Base-by-base conservation (phyloP, 495 filamentous ascomycete genomes). In the Aspergillus bridgeri region DNA sequence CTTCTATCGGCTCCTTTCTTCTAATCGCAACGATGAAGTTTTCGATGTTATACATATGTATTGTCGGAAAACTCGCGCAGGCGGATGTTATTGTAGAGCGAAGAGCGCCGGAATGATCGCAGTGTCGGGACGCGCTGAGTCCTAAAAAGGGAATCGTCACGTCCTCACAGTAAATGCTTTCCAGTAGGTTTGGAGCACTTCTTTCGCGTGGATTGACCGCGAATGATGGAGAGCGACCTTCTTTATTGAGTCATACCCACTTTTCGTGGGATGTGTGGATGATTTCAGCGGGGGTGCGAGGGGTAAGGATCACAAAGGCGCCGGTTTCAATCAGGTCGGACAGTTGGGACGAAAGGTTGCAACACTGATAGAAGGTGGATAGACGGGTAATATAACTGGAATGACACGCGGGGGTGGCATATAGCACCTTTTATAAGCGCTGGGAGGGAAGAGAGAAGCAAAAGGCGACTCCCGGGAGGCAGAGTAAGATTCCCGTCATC, bases 401-500 rank as follows among this genome's bases (percentile, higher is more conserved):
- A 7, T 9, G 5, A 29, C 27, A 29, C 27, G 11, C 11, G 27
- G 27, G 27, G 27, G 27, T 29, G 27, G 27, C 27, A 9, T 1
- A 7, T 29, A 59, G 60, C 56, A 62, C 59, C 45, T 25, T 24
- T 33, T 18, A 55, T 38, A 9, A 60, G 64, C 64, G 65, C 57
- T 59, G 51, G 47, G 42, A 51, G 45, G 21, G 51, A 27, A 53
- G 44, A 60, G 53, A 51, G 29, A 25, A 53, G 38, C 43, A 55
- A 50, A 45, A 48, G 53, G 20, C 45, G 53, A 55, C 20, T 46
- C 27, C 56, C 25, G 48, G 50, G 43, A 48, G 51, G 6, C 47
- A 29, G 49, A 50, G 58, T 60, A 52, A 62, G 59, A 53, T 65
- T 65, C 57, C 65, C 62, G 61, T 67, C 65, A 63, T 67, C 50